phyloP scores from a whole-genome alignment of 2,329 filamentous ascomycete genomes.

The Canariomyces notabilis region DNA sequence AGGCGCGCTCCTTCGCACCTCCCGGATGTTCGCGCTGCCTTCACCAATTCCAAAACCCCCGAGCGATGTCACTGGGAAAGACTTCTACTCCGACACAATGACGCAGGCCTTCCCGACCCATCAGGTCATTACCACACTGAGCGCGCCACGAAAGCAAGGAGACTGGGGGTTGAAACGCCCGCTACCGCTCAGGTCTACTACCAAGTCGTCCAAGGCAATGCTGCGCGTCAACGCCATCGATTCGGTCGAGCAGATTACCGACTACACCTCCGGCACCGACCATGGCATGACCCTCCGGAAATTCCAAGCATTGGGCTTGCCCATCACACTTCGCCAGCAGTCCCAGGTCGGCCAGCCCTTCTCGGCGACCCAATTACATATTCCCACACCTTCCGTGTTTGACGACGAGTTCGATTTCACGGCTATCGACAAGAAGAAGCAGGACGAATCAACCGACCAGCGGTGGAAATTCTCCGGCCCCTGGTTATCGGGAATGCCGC shows the following conservation, averaged over 20 bases:
- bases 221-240: conserved; percentile 76
- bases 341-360: background rate
- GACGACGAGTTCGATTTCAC: conserved; percentile 55
- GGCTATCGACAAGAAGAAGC: conserved; percentile 32
- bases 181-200: conserved; percentile 70
- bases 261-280: conserved; percentile 78
- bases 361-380: conserved; percentile 14
- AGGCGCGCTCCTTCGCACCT: conserved; percentile 71
- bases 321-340: conserved; percentile 52
- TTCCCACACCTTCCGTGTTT: conserved; percentile 49
- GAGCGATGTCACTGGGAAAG: conserved; percentile 42
- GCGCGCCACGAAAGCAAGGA: conserved; percentile 65
- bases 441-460: conserved; percentile 36
- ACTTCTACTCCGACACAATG: conserved; percentile 58
- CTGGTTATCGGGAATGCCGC: conserved; percentile 59
- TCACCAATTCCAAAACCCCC: conserved; percentile 62
- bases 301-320: conserved; percentile 75
- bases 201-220: conserved; percentile 65
- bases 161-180: conserved; percentile 93
- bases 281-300: conserved; percentile 77
- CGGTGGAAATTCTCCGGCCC: conserved; percentile 65
- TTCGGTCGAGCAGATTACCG: conserved; percentile 81
- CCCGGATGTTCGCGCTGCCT: conserved; percentile 85
- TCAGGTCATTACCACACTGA: conserved; percentile 75
- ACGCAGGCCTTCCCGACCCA: conserved; percentile 76